Base-by-base conservation (phyloP, 2,329 filamentous ascomycete species). In the Madurella fahalii region DNA sequence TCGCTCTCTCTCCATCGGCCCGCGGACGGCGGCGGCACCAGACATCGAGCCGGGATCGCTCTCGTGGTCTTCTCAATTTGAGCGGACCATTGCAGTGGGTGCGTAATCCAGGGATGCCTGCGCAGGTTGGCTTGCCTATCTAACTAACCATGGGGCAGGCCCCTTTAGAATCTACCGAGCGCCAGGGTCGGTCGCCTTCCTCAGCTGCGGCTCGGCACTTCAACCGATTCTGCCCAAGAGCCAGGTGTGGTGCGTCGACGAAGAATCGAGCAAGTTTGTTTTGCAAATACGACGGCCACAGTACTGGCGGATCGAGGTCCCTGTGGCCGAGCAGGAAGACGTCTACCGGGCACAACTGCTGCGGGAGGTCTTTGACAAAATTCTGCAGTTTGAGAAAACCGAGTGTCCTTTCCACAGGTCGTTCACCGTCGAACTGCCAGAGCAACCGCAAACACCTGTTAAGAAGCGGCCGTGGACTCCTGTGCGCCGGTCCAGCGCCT, bases 221-320 rank as follows among this genome's bases (percentile, higher is more conserved):
- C 89, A 94, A 64, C 88, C 92, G 11, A 94, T 96, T 58, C 74
- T 96, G 50, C 90, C 89, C 20, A 90, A 90, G 69, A 95, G 90
- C 55, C 91, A 96, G 71, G 95, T 89, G 67, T 96, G 92, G 92
- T 95, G 89, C 68, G 87, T 96, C 32, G 89, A 95, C 68, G 87
- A 90, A 54, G 81, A 85, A 53, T 87, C 87, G 40, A 90, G 77
- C 69, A 81, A 86, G 63, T 96, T 95, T 63, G 87, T 95, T n/a
- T 74, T 96, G 56, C 87, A 92, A 61, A 90, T 95, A 60, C 80
- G 90, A 18, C 83, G 86, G 43, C 86, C 92, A 31, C 86, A 87
- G 42, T 96, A 94, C 69, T 96, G 94, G 80, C 85, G 92, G 60
- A 94, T 96, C 64, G 92, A 96, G 67, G 73, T 96, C 5, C 89